phyloP scores from a whole-genome alignment of 2,329 filamentous ascomycete species.

The Ilyonectria destructans region DNA sequence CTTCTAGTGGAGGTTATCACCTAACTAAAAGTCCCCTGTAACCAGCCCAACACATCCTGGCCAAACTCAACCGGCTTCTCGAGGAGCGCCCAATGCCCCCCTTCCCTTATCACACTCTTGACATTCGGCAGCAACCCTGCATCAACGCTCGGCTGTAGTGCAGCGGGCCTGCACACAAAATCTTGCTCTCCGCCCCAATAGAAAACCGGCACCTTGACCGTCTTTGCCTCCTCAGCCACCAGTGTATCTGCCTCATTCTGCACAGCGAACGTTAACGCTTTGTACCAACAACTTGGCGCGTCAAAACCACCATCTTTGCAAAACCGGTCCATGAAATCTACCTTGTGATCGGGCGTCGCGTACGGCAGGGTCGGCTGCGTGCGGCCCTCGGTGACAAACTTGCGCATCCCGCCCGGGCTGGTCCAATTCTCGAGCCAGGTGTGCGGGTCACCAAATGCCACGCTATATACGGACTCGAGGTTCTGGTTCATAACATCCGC shows the following conservation, averaged over 20 bases:
- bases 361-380: constrained; percentile 46
- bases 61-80: constrained; percentile 50
- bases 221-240: constrained; percentile 35
- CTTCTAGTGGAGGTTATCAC: no score
- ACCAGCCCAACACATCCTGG: constrained; percentile 40
- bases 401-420: constrained; percentile 52
- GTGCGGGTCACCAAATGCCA: constrained; percentile 51
- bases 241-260: constrained; percentile 45
- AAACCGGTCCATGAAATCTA: constrained; percentile 48
- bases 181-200: constrained; percentile 50
- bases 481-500: constrained; percentile 56
- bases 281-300: constrained; percentile 51
- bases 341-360: constrained; percentile 46
- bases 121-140: constrained; percentile 47
- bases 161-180: constrained; percentile 45
- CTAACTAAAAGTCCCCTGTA: constrained; percentile 28
- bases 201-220: constrained; percentile 47
- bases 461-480: constrained; percentile 56
- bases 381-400: constrained; percentile 42
- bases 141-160: constrained; percentile 38
- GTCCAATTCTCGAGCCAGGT: constrained; percentile 57
- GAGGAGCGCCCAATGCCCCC: constrained; percentile 52
- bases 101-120: constrained; percentile 44
- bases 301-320: constrained; percentile 47
- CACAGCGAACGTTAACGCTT: constrained; percentile 33